Evolutionary conservation across 1,284 basidiomycete genomes (phyloP).

Genomic region (Moesziomyces globuligerus): DNA sequence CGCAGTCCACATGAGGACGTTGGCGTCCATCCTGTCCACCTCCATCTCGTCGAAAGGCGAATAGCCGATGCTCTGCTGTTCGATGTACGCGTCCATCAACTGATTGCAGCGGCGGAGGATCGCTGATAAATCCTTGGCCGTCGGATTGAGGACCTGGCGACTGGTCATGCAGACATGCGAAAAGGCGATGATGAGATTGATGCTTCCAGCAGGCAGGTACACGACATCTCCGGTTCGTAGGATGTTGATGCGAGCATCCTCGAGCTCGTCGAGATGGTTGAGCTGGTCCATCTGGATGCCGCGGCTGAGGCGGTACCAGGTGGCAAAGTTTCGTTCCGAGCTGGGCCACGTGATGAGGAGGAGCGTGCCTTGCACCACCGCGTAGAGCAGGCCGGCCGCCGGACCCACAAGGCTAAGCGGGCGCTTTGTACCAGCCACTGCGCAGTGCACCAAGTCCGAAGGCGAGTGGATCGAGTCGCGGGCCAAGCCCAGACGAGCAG

Average conservation of each 20-base stretch:
- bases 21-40: conserved; percentile 14
- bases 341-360: conserved; percentile 30
- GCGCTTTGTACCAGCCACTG: conserved; percentile 20
- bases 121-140: conserved; percentile 5
- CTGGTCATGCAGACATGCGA: conserved; percentile 27
- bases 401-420: conserved; percentile 13
- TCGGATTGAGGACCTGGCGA: conserved; percentile 23
- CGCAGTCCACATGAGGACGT: conserved; percentile 5
- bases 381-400: conserved; percentile 18
- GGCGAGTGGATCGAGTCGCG: conserved; percentile 5
- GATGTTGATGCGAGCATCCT: conserved; percentile 18
- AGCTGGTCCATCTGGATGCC: neutral
- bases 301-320: conserved; percentile 13
- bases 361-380: conserved; percentile 23
- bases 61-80: conserved; percentile 11
- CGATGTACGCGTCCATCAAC: conserved; percentile 22
- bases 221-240: conserved; percentile 29
- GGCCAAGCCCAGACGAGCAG: conserved; percentile 2
- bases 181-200: conserved; percentile 21
- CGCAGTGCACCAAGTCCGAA: conserved; percentile 16
- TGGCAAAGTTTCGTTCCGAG: conserved; percentile 17
- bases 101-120: conserved; percentile 12
- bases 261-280: conserved; percentile 16
- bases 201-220: conserved; percentile 22
- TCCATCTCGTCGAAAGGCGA: conserved; percentile 28